Conservation (phyloP, 2,329 filamentous ascomycete genomes). For the Paecilomyces dactylethromorphus region DNA sequence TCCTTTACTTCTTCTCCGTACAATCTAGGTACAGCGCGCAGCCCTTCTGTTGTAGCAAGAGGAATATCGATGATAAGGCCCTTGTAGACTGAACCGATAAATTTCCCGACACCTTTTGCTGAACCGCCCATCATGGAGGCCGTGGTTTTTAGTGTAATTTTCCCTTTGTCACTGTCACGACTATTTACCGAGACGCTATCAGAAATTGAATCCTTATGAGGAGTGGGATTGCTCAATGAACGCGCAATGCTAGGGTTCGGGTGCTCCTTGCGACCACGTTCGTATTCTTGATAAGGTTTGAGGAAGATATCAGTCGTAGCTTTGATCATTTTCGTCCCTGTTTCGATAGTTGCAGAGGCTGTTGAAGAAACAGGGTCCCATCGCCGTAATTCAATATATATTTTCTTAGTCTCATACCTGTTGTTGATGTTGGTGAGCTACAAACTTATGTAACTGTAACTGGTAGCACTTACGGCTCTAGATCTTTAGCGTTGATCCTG, state of each 20-base stretch:
- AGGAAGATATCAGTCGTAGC: background rate
- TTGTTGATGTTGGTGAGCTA: background rate
- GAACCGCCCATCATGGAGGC: background rate
- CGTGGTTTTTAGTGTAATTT: background rate
- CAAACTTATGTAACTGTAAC: background rate
- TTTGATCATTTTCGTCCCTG: background rate
- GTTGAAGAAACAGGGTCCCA: background rate
- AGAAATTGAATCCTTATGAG: background rate
- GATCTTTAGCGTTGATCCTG: background rate
- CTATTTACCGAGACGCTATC: background rate
- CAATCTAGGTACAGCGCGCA: slow-evolving; percentile 23
- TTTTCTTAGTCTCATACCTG: background rate
- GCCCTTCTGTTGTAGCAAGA: slow-evolving; percentile 27
- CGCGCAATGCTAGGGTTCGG: background rate
- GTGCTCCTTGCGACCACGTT: background rate
- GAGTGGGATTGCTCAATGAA: background rate
- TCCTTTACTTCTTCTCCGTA: slow-evolving; percentile 28
- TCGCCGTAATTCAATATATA: background rate
- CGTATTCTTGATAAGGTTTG: background rate
- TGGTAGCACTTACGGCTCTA: background rate
- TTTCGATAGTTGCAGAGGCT: background rate
- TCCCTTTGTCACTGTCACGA: background rate
- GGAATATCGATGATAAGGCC: slow-evolving; percentile 28
- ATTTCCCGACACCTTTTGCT: background rate
- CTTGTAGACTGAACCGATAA: slow-evolving; percentile 13